These are phyloP conservation scores for Haberlea rhodopensis DNA, from an alignment of 257 asterid species.

Conservation along the genomic window DNA sequence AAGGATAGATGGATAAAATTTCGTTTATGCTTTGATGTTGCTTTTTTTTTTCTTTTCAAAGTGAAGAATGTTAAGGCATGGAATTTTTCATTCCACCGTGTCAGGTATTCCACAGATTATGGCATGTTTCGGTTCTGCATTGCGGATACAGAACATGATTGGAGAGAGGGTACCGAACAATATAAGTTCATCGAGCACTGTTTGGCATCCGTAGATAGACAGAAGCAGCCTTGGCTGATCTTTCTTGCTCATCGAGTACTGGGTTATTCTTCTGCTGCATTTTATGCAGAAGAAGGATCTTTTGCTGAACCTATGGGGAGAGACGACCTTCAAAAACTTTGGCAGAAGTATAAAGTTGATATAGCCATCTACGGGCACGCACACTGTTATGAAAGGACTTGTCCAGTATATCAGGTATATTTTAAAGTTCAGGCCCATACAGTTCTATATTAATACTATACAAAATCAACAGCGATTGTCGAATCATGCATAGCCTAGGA, in stretches of 20 bases:
- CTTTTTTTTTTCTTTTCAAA: too few relatives aligned
- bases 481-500: too few relatives aligned
- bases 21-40: background rate
- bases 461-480: too few relatives aligned
- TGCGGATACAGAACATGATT: conserved; percentile 82
- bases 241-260: conserved; percentile 83
- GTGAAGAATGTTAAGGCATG: too few relatives aligned
- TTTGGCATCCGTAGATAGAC: conserved; percentile 68
- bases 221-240: conserved; percentile 81
- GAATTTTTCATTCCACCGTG: background rate
- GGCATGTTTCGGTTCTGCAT: conserved; percentile 90
- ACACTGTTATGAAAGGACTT: too few relatives aligned
- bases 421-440: too few relatives aligned
- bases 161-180: conserved; percentile 88
- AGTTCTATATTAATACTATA: too few relatives aligned
- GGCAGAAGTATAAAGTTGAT: conserved; percentile 89
- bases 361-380: conserved; percentile 72
- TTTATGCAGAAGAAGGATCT: conserved; percentile 53
- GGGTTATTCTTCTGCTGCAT: conserved; percentile 61
- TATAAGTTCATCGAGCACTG: conserved; percentile 73
- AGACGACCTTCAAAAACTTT: conserved; percentile 72
- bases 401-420: conserved; percentile 76
- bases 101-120: conserved; percentile 78
- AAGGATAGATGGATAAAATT: background rate
- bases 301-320: conserved; percentile 92